A percentile compares a stretch with the other conserved stretches of the same genome.
phyloP scores from a whole-genome alignment of 1,284 basidiomycete genomes.

The Naganishia liquefaciens region DNA sequence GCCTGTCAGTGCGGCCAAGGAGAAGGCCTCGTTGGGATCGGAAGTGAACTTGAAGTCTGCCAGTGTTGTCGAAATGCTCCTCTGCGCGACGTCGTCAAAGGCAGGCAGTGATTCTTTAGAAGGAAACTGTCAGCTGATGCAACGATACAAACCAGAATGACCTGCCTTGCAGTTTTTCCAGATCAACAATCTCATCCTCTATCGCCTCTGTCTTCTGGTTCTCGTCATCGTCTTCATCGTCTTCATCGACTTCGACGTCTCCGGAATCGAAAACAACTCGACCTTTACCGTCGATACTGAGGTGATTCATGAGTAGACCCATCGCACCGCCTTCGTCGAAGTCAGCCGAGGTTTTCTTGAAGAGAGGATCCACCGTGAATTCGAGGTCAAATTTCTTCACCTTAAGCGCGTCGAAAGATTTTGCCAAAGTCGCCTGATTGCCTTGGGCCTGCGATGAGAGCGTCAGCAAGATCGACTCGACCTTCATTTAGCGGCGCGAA shows the following conservation, averaged over 20 bases:
- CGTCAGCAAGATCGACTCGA: neutral
- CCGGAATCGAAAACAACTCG: slow-evolving; percentile 95
- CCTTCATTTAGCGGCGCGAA: neutral
- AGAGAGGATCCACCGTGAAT: slow-evolving; percentile 93
- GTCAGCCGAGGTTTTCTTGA: slow-evolving; percentile 96
- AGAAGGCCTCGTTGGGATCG: slow-evolving; percentile 59
- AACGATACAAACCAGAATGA: slow-evolving; percentile 30
- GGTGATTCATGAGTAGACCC: slow-evolving; percentile 89
- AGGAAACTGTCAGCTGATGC: slow-evolving; percentile 27
- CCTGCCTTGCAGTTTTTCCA: slow-evolving; percentile 69
- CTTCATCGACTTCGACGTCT: slow-evolving; percentile 73
- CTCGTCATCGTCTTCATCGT: slow-evolving; percentile 64
- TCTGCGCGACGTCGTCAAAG: slow-evolving; percentile 63
- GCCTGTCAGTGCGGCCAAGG: slow-evolving; percentile 50
- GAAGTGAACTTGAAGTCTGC: slow-evolving; percentile 75
- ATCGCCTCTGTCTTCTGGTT: slow-evolving; percentile 55
- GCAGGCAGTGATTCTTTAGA: slow-evolving; percentile 66
- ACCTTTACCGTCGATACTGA: slow-evolving; percentile 78
- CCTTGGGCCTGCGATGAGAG: slow-evolving; percentile 40
- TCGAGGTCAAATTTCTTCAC: slow-evolving; percentile 93
- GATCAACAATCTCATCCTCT: slow-evolving; percentile 45
- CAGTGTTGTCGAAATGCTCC: slow-evolving; percentile 76
- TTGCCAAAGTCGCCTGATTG: slow-evolving; percentile 78
- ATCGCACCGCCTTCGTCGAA: slow-evolving; percentile 98
- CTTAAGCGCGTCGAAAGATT: slow-evolving; percentile 74